These are phyloP conservation scores for Aureobasidium sp. DNA, from an alignment of 2,329 filamentous ascomycete species.

Conservation along the genomic window DNA sequence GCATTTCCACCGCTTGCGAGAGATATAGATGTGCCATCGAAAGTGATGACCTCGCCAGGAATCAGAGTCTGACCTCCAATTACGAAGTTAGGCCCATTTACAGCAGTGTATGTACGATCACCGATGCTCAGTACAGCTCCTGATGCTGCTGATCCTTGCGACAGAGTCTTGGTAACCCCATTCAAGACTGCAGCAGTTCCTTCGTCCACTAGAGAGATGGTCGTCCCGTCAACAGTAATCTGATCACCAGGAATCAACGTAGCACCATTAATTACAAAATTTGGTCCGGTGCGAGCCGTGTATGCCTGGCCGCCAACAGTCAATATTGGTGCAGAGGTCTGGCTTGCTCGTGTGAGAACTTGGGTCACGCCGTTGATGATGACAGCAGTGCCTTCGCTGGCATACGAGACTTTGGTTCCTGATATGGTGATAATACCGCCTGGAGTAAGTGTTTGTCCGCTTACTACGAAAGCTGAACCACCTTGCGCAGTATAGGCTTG, in stretches of 20 bases:
- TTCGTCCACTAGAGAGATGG: conserved; percentile 14
- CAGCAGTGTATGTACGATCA: conserved; percentile 12
- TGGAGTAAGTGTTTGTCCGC: conserved; percentile 19
- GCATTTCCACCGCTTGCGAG: not conserved
- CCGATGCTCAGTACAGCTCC: conserved; percentile 24
- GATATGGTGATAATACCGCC: conserved; percentile 19
- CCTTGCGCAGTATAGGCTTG: conserved; percentile 23
- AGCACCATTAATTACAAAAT: conserved; percentile 22
- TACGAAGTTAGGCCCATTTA: conserved; percentile 18
- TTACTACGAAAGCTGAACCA: conserved; percentile 26
- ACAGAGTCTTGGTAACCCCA: conserved; percentile 18
- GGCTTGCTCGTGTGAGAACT: conserved; percentile 3
- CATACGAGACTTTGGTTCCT: conserved; percentile 22
- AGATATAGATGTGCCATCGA: conserved; percentile 20
- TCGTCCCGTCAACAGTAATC: conserved; percentile 20
- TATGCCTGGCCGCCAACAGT: conserved; percentile 24
- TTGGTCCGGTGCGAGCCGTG: conserved; percentile 24
- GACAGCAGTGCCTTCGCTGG: conserved; percentile 17
- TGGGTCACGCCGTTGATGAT: conserved; percentile 21
- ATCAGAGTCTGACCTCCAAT: conserved; percentile 19
- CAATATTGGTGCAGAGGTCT: conserved; percentile 16
- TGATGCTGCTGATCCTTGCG: conserved; percentile 17
- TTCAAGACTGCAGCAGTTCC: conserved; percentile 28
- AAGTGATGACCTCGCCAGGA: conserved; percentile 19
- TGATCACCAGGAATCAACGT: conserved; percentile 20